Evolutionary conservation across 2,329 filamentous ascomycete species (phyloP), one percentile per base, ranked within the genome.

Genomic region (Nannizziopsis arthrosporioides): DNA sequence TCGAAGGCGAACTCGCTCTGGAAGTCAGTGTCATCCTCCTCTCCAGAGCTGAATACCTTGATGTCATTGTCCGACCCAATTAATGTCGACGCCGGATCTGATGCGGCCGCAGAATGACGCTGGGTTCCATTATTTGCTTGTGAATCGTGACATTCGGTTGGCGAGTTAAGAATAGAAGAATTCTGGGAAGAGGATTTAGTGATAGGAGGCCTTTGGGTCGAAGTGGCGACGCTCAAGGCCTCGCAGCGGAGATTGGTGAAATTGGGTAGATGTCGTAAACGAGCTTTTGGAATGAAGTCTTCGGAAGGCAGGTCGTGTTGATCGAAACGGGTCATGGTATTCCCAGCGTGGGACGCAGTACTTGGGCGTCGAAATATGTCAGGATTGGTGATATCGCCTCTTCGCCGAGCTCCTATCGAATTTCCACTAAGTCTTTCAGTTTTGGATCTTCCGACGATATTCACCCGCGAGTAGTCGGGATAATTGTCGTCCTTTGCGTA

Each of bases 1-100:
- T 81, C 78, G 63, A 76, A 81, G 12, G 74, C 70, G 18, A 74
- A 78, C 53, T 81, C 78, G 55, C 76, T 80, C 55, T 76, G 72
- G 53, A 76, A 70, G 55, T 81, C 78, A 42, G 73, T 73, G 52
- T 79, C 79, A 55, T 80, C 76, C 54, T 80, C 78, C 52, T 80
- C 77, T 27, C 72, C 69, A 17, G 75, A 78, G 36, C 72, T 73
- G 53, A 77, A 69, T 27, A 73, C 68, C 48, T 74, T 72, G 53
- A 73, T 73, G 55, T 81, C 78, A 57, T 70, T 73, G 57, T 82
- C 78, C 22, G 78, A 81, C 14, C 75, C 77, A 45, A 77, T 69
- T 37, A 77, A 66, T 45, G 75, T 78, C 30, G 77, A 80, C 27
- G 75, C 69, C 47, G 74, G 73, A 59, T 81, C 77, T 17, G 78